phyloP scores from a whole-genome alignment of 2,329 filamentous ascomycete species.

The Colletotrichum tamarilloi region DNA sequence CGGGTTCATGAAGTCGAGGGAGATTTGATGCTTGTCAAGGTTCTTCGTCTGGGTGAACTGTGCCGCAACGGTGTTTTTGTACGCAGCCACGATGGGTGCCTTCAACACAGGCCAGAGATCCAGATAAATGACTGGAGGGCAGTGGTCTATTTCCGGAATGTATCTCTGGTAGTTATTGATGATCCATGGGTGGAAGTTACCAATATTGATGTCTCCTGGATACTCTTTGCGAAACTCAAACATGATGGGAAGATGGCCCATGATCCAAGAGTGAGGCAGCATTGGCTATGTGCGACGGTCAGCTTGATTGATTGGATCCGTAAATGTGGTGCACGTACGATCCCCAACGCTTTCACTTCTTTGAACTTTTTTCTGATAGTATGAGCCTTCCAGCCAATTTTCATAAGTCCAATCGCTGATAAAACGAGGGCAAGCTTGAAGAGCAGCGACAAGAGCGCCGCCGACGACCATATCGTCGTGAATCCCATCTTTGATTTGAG shows the following conservation, averaged over 20 bases:
- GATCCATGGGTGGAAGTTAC: slow-evolving; percentile 7
- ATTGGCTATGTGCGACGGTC: neutral
- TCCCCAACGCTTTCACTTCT: slow-evolving; percentile 4
- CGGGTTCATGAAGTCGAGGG: slow-evolving; percentile 20
- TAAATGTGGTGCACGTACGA: neutral
- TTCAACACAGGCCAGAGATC: slow-evolving; percentile 38
- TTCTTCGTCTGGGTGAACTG: slow-evolving; percentile 35
- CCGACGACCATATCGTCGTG: neutral
- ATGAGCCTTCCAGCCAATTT: slow-evolving; percentile 1
- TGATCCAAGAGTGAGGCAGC: slow-evolving; percentile 24
- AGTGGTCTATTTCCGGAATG: slow-evolving; percentile 20
- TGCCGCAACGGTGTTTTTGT: slow-evolving; percentile 33
- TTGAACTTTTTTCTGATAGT: slow-evolving; percentile 6
- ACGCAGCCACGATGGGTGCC: slow-evolving; percentile 25
- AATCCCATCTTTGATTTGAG: neutral
- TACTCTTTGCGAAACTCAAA: slow-evolving; percentile 17
- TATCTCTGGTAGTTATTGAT: slow-evolving; percentile 21
- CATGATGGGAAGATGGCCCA: slow-evolving; percentile 9
- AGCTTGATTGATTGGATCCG: neutral
- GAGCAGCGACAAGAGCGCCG: slow-evolving; percentile 5
- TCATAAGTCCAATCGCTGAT: neutral
- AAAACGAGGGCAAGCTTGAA: neutral
- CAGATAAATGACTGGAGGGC: slow-evolving; percentile 37
- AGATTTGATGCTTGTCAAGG: slow-evolving; percentile 24
- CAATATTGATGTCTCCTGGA: neutral